These are phyloP conservation scores for Hemileia vastatrix DNA, from an alignment of 1,284 basidiomycete species.

Conservation along the genomic window DNA sequence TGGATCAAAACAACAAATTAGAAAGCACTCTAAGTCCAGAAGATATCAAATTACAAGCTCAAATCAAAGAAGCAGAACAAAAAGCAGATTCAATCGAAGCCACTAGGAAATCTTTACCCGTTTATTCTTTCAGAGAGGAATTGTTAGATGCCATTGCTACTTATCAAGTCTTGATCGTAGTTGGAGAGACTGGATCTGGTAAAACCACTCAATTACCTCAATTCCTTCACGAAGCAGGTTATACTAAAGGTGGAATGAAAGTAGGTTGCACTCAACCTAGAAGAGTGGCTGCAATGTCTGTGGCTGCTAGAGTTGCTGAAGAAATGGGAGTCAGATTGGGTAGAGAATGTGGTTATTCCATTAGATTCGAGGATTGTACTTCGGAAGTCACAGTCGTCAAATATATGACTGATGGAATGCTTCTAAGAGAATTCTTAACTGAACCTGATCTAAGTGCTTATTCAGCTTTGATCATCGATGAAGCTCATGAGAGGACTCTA, in stretches of 20 bases:
- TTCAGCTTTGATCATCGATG: conserved; percentile 42
- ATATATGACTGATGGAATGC: conserved; percentile 57
- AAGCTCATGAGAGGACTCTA: conserved; percentile 43
- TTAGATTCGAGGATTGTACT: conserved; percentile 98
- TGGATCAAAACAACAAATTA: conserved; percentile 46
- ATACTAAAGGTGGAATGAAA: conserved; percentile 77
- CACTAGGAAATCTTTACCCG: conserved; percentile 78
- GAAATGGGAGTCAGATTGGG: conserved; percentile 95
- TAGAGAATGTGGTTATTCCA: conserved; percentile 94
- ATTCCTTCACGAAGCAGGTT: conserved; percentile 94
- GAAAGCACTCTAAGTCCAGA: conserved; percentile 57
- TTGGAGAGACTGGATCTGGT: conserved; percentile 62
- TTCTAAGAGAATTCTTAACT: conserved; percentile 42
- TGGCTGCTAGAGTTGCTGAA: conserved; percentile 94
- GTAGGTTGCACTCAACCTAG: conserved; percentile 95
- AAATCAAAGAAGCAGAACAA: conserved; percentile 83
- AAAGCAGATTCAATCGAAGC: conserved; percentile 81
- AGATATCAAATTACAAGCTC: conserved; percentile 70
- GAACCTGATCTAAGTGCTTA: conserved; percentile 39
- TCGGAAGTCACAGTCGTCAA: conserved; percentile 94
- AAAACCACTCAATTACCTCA: conserved; percentile 98
- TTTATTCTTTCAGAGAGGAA: conserved; percentile 72
- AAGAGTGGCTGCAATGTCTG: conserved; percentile 97
- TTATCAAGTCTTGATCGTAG: conserved; percentile 56
- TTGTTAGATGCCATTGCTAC: conserved; percentile 78